Evolutionary conservation across 345 rosid species (phyloP).

Genomic region (Physaria fendleri): DNA sequence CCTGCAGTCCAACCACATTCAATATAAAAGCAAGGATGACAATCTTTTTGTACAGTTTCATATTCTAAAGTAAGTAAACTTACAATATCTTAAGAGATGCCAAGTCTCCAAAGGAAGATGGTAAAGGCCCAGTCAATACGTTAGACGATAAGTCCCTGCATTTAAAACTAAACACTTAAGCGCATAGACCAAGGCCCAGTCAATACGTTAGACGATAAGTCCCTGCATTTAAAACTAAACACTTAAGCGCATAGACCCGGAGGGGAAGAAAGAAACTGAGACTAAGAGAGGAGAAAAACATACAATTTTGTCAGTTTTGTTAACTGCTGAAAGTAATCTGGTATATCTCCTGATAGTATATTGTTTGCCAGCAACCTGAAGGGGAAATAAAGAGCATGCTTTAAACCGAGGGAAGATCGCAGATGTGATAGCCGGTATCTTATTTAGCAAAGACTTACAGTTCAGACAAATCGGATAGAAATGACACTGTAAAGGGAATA

Average conservation of each 20-base stretch:
- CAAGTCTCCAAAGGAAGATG: conserved; percentile 67
- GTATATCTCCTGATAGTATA: conserved; percentile 57
- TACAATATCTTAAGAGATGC: conserved; percentile 65
- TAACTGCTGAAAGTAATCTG: conserved; percentile 62
- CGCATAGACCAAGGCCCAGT: conserved; percentile 45
- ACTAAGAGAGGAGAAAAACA: conserved; percentile 3
- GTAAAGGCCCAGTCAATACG: conserved; percentile 61
- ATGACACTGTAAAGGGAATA: conserved; percentile 45
- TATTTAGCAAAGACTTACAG: conserved; percentile 40
- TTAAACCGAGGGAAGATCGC: not conserved
- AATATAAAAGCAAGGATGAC: conserved; percentile 5
- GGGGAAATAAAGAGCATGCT: conserved; percentile 2
- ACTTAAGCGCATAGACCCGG: conserved; percentile 12
- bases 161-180: conserved; percentile 11
- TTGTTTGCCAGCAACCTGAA: conserved; percentile 64
- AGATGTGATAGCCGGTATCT: conserved; percentile 1
- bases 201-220: conserved; percentile 68
- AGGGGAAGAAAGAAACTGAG: not conserved
- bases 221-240: conserved; percentile 40
- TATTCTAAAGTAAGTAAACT: conserved; percentile 23
- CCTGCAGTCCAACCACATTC: conserved; percentile 44
- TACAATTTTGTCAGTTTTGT: conserved; percentile 56
- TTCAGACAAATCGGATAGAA: conserved; percentile 38
- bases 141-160: conserved; percentile 78
- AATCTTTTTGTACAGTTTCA: not conserved